These are phyloP conservation scores for Areca catechu DNA, from an alignment of 176 grass and related monocot genomes.

Conservation along the genomic window DNA sequence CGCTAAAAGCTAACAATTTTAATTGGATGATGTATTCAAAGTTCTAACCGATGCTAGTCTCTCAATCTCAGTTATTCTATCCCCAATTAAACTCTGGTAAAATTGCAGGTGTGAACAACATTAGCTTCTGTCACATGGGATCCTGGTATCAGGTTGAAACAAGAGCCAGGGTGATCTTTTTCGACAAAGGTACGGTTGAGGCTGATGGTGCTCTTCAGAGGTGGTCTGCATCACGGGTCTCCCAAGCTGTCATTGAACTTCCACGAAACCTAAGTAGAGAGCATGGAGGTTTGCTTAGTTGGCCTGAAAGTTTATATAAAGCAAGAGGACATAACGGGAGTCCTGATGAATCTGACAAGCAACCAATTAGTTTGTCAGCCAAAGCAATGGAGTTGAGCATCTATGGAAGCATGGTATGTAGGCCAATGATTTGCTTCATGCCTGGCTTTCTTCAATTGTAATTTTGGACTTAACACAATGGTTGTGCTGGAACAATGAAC, in stretches of 20 bases:
- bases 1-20: too few species aligned
- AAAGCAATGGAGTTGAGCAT: slow-evolving; percentile 80
- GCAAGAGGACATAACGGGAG: slow-evolving; percentile 25
- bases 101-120: slow-evolving; percentile 32
- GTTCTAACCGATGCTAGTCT: too few species aligned
- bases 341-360: slow-evolving; percentile 31
- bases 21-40: too few species aligned
- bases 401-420: slow-evolving; percentile 74
- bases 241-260: slow-evolving; percentile 23
- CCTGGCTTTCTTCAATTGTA: neutral
- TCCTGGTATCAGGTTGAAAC: slow-evolving; percentile 62
- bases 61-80: too few species aligned
- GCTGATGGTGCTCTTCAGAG: slow-evolving; percentile 26
- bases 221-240: slow-evolving; percentile 25
- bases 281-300: slow-evolving; percentile 52
- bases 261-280: slow-evolving; percentile 47
- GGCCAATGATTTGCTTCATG: neutral
- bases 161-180: slow-evolving; percentile 60
- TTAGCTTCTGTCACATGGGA: slow-evolving; percentile 41
- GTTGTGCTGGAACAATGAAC: neutral
- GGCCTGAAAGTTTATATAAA: slow-evolving; percentile 69
- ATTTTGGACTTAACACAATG: neutral
- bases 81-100: too few species aligned
- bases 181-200: slow-evolving; percentile 38
- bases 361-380: slow-evolving; percentile 39